phyloP scores from a whole-genome alignment of 176 grass and related monocot genomes.

The Oryza glumipatula region DNA sequence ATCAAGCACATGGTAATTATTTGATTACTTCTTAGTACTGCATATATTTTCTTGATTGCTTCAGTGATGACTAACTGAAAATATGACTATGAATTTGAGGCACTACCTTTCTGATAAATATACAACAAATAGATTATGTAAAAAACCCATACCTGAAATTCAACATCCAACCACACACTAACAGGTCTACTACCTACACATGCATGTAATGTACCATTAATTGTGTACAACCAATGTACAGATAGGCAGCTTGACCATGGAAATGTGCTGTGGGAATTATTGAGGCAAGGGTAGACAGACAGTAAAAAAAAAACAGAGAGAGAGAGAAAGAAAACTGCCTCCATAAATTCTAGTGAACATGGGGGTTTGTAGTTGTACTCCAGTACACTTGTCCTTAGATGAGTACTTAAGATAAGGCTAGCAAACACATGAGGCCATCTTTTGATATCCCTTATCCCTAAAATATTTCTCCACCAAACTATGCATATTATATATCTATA shows the following conservation, averaged over 20 bases:
- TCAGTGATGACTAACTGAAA: neutral
- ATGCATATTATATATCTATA: conserved; percentile 2
- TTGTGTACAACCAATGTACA: conserved; percentile 53
- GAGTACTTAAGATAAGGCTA: conserved; percentile 55
- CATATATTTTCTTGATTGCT: neutral
- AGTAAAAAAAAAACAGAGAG: neutral
- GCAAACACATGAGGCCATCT: conserved; percentile 49
- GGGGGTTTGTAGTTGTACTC: conserved; percentile 30
- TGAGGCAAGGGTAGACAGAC: conserved; percentile 8
- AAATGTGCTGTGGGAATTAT: conserved; percentile 45
- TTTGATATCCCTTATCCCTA: conserved; percentile 48
- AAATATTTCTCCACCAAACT: conserved; percentile 41
- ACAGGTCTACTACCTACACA: conserved; percentile 43
- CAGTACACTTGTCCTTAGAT: conserved; percentile 50
- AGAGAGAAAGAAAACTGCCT: neutral
- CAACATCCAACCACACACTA: conserved; percentile 11
- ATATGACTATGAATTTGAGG: neutral
- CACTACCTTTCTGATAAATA: neutral
- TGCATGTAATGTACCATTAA: conserved; percentile 30
- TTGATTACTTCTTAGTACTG: neutral
- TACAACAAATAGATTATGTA: neutral
- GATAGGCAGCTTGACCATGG: conserved; percentile 47
- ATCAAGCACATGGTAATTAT: neutral
- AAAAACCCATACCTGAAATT: conserved; percentile 1
- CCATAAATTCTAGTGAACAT: conserved; percentile 44